Percentiles rank a stretch among this genome's conserved stretches.
These are phyloP conservation scores for Macrocybe gigantea DNA, from an alignment of 768 basidiomycete species.

Conservation along the genomic window DNA sequence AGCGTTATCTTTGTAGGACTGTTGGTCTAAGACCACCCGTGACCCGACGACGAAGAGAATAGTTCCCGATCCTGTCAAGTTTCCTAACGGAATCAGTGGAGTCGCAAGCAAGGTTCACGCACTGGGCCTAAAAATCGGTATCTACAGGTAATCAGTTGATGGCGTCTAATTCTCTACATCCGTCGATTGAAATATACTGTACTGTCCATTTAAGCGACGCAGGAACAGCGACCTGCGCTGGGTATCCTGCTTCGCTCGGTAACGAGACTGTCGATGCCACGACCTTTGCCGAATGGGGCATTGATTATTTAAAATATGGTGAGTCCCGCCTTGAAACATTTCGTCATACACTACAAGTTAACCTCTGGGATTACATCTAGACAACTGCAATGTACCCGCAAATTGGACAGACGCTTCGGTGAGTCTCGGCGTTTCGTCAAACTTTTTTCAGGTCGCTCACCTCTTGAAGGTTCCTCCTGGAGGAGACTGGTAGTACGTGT, in stretches of 20 bases:
- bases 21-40: slow-evolving; percentile 38
- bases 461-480: slow-evolving; percentile 24
- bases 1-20: slow-evolving; percentile 29
- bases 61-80: slow-evolving; percentile 45
- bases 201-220: slow-evolving; percentile 33
- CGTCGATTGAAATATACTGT: not conserved
- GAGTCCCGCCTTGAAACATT: slow-evolving; percentile 1
- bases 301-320: slow-evolving; percentile 57
- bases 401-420: slow-evolving; percentile 43
- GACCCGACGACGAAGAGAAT: slow-evolving; percentile 35
- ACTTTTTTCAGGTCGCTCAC: not conserved
- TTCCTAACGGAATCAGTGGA: slow-evolving; percentile 44
- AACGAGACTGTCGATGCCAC: slow-evolving; percentile 43
- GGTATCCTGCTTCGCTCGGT: slow-evolving; percentile 51
- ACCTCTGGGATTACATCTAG: slow-evolving; percentile 14
- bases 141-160: slow-evolving; percentile 33
- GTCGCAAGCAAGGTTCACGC: slow-evolving; percentile 39
- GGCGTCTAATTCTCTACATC: not conserved
- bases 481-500: slow-evolving; percentile 45
- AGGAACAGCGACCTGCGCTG: slow-evolving; percentile 46
- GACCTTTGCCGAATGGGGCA: slow-evolving; percentile 48
- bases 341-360: not conserved
- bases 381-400: slow-evolving; percentile 48
- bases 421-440: slow-evolving; percentile 7
- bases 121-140: slow-evolving; percentile 44